These are phyloP conservation scores for Hypoxylon sp. DNA, from an alignment of 2,329 filamentous ascomycete species.

Conservation along the genomic window DNA sequence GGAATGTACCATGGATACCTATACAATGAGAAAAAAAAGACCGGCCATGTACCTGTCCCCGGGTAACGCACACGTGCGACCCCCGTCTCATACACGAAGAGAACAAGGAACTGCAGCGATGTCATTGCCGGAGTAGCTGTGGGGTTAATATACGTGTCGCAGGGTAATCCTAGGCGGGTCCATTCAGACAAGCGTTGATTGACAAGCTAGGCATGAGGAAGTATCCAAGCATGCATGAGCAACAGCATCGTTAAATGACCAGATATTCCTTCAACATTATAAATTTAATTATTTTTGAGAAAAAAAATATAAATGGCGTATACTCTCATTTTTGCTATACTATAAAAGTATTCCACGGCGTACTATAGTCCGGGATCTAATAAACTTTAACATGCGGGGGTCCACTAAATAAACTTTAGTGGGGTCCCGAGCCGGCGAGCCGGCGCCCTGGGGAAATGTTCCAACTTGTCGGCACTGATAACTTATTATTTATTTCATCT, in stretches of 20 bases:
- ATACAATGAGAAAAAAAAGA: background rate
- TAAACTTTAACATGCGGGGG: background rate
- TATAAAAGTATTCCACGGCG: background rate
- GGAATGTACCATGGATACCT: background rate
- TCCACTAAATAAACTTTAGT: constrained; percentile 19
- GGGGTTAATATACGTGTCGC: background rate
- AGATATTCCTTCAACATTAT: background rate
- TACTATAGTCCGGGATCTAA: background rate
- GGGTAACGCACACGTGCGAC: background rate
- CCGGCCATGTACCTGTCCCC: background rate
- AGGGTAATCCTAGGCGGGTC: background rate
- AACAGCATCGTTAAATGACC: background rate
- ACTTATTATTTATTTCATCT: background rate
- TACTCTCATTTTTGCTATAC: background rate
- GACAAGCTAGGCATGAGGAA: background rate
- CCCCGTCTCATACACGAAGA: background rate
- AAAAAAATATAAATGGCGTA: background rate
- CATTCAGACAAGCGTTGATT: background rate
- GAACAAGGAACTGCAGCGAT: background rate
- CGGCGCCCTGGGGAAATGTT: constrained; percentile 8
- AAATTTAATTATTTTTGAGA: too few relatives aligned
- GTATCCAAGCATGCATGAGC: background rate
- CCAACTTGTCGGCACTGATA: background rate
- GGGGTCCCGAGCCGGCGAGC: background rate
- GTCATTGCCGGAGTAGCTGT: background rate